These are phyloP conservation scores for Colletotrichum chrysophilum DNA, from an alignment of 2,329 filamentous ascomycete genomes.

Conservation along the genomic window DNA sequence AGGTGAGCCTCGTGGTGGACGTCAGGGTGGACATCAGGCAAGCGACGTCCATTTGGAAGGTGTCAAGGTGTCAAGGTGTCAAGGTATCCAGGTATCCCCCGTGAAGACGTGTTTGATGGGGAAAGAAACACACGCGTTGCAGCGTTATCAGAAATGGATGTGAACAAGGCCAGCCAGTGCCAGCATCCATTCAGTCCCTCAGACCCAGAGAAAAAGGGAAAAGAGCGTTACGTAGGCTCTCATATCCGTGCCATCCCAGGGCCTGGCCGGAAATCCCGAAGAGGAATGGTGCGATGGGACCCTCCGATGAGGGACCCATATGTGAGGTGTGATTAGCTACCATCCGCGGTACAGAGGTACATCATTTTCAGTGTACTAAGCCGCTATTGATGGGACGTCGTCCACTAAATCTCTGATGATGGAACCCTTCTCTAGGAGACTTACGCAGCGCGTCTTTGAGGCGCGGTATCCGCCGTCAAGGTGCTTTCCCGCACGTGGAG, in stretches of 20 bases:
- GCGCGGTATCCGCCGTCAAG: neutral
- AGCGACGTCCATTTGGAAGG: neutral
- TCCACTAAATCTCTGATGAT: neutral
- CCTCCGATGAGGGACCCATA: neutral
- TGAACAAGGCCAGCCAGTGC: neutral
- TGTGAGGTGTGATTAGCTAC: neutral
- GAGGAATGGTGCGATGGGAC: neutral
- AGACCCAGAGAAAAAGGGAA: neutral
- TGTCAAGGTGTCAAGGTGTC: neutral
- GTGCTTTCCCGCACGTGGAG: neutral
- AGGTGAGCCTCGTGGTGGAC: neutral
- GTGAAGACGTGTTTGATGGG: neutral
- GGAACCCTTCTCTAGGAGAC: neutral
- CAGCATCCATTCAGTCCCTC: neutral
- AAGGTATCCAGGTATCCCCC: neutral
- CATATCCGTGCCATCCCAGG: slow-evolving; percentile 14
- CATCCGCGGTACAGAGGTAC: neutral
- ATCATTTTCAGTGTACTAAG: neutral
- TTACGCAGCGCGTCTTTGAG: neutral
- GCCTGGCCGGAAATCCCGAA: neutral
- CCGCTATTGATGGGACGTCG: slow-evolving; percentile 7
- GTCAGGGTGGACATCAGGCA: neutral
- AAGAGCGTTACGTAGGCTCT: slow-evolving; percentile 15
- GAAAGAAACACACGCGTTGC: neutral
- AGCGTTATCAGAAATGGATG: neutral